A percentile compares a stretch with the other conserved stretches of the same genome.
Evolutionary conservation across 1,284 basidiomycete genomes (phyloP).

Genomic region (Kwoniella shivajii): DNA sequence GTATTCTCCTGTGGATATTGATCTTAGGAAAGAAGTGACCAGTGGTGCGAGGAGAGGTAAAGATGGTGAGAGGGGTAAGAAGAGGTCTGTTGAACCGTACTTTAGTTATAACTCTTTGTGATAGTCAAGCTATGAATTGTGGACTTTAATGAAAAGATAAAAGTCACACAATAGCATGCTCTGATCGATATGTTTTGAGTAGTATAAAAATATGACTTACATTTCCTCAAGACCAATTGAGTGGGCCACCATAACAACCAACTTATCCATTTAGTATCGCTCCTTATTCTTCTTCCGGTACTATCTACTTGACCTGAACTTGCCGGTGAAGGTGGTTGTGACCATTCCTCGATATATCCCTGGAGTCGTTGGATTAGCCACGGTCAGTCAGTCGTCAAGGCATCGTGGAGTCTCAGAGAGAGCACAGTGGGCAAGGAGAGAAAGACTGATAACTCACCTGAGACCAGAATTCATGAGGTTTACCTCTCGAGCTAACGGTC

Average conservation of each 20-base stretch:
- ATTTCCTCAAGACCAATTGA: slow-evolving; percentile 59
- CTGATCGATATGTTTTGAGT: neutral
- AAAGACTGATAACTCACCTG: slow-evolving; percentile 26
- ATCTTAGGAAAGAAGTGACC: slow-evolving; percentile 67
- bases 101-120: neutral
- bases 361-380: slow-evolving; percentile 20
- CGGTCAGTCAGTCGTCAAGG: neutral
- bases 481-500: slow-evolving; percentile 75
- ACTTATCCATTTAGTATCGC: slow-evolving; percentile 42
- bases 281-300: slow-evolving; percentile 24
- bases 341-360: slow-evolving; percentile 85
- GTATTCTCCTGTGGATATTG: slow-evolving; percentile 67
- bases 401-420: neutral
- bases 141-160: neutral
- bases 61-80: slow-evolving; percentile 66
- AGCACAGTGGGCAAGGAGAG: neutral
- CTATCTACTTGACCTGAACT: slow-evolving; percentile 33
- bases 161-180: neutral
- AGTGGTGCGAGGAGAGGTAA: slow-evolving; percentile 70
- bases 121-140: no score
- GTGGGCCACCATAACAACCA: slow-evolving; percentile 60
- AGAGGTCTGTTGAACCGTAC: slow-evolving; percentile 59
- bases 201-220: slow-evolving; percentile 45
- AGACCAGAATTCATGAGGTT: slow-evolving; percentile 77
- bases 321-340: slow-evolving; percentile 61